A percentile compares a stretch with the other conserved stretches of the same genome.
phyloP scores from a whole-genome alignment of 176 grass and related monocot genomes.

The Aegilops sharonensis region DNA sequence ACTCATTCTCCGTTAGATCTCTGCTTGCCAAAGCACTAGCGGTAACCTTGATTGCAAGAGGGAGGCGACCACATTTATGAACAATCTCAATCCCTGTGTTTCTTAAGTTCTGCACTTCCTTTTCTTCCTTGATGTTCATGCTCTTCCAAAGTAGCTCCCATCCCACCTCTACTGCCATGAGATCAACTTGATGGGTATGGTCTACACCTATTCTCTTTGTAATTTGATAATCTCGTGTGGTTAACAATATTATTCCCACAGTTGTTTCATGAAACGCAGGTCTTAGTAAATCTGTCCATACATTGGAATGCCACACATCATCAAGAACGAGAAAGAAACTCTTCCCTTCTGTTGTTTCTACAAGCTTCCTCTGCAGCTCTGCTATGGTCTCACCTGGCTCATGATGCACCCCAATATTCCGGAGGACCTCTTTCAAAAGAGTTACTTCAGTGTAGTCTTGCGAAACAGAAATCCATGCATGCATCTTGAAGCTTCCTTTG shows the following conservation, averaged over 20 bases:
- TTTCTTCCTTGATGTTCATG: no score
- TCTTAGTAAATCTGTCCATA: constrained; percentile 3
- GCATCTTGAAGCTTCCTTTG: constrained; percentile 5
- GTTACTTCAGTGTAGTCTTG: background rate
- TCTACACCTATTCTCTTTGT: no score
- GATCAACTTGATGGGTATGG: no score
- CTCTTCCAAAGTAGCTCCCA: no score
- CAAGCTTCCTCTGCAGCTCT: background rate
- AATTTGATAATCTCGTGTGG: no score
- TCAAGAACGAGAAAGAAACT: constrained; percentile 38
- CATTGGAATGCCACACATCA: constrained; percentile 33
- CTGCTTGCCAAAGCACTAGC: background rate
- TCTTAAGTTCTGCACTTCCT: no score
- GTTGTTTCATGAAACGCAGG: background rate
- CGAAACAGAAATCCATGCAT: constrained; percentile 33
- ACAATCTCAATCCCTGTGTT: constrained; percentile 10
- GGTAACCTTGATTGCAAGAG: constrained; percentile 37
- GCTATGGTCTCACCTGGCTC: background rate
- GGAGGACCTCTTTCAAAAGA: constrained; percentile 18
- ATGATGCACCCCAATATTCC: background rate
- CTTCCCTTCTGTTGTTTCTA: background rate
- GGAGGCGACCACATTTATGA: constrained; percentile 33
- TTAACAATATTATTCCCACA: no score
- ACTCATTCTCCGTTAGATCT: constrained; percentile 17
- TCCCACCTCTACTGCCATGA: no score